Base-by-base conservation (phyloP, 345 rosid genomes). In the Theobroma cacao region DNA sequence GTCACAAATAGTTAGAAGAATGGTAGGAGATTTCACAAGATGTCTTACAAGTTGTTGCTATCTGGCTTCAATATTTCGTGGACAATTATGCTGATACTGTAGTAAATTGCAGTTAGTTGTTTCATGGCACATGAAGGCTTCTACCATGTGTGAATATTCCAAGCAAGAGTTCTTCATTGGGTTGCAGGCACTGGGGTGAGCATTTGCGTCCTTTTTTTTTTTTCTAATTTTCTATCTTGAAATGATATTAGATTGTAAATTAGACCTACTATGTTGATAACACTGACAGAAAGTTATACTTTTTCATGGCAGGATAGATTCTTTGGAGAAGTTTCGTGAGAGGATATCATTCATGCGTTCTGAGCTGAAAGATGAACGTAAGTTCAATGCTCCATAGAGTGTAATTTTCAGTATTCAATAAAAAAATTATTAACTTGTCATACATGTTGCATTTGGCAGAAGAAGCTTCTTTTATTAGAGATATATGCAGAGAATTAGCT, bases 121-220 rank as follows among this genome's bases (percentile, higher is more conserved):
- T 82, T 96, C 99, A 64, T 96, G 99, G 99, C 99, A 96, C 87
- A 96, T 96, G 99, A 92, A 94, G 80, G 99, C 99, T 70, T 94
- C 94, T 79, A 96, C 98, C 77, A 93, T 95, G 89, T 94, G 98
- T 85, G 98, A 96, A 80, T 96, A 88, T 82, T 91, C 98, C 36
- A 92, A 90, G 89, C 91, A 92, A 79, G 98, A 96, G 86, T 96
- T 96, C 82, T 76, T 91, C 2, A 82, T 85, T 79, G 98, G 99
- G 80, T 82, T 96, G 76, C 97, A 90, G 84, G 83, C 90, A 47
- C 88, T 94, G 74, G 98, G 97, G 99, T 96, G 79, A 78, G 90
- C 74, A 78, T 69, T 64, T 60, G 58, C 3, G 2, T 72, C 33
- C 66, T 28, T 40, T 22, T 36, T 45, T 48, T 65, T 71, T 75